These are phyloP conservation scores for Aspergillus candidus DNA, from an alignment of 2,329 filamentous ascomycete species.

Conservation along the genomic window DNA sequence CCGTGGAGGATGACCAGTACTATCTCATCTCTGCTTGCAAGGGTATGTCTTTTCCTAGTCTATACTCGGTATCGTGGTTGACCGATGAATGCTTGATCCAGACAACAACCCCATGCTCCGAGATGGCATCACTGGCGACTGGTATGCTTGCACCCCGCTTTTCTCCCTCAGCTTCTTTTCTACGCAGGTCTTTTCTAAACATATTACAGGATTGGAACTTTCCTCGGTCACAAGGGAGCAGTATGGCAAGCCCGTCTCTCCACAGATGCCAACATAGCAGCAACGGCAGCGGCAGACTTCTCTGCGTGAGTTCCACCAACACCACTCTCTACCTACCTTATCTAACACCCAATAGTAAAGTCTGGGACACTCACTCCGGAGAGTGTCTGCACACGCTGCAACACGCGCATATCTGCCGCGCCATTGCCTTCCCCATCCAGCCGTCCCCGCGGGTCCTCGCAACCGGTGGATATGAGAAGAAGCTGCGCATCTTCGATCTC, in stretches of 20 bases:
- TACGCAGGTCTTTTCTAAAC: conserved; percentile 8
- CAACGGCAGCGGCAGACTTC: conserved; percentile 93
- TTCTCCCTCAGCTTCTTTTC: not conserved
- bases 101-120: conserved; percentile 98
- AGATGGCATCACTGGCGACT: conserved; percentile 91
- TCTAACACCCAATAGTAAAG: conserved; percentile 57
- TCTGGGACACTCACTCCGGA: conserved; percentile 95
- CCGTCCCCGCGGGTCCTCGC: conserved; percentile 73
- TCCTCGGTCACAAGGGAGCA: conserved; percentile 95
- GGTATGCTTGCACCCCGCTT: conserved; percentile 46
- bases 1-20: conserved; percentile 76
- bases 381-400: conserved; percentile 81
- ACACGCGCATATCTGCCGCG: conserved; percentile 92
- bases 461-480: conserved; percentile 94
- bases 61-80: not conserved
- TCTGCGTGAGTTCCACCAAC: conserved; percentile 60
- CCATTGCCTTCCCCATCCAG: conserved; percentile 81
- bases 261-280: conserved; percentile 78
- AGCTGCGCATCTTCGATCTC: conserved; percentile 87
- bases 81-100: conserved; percentile 30
- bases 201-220: conserved; percentile 73
- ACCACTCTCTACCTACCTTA: conserved; percentile 18
- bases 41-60: conserved; percentile 44
- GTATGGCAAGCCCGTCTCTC: conserved; percentile 95
- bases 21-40: conserved; percentile 93